Conservation (phyloP, 2,329 filamentous ascomycete genomes). For the Elsinoe ampelina region DNA sequence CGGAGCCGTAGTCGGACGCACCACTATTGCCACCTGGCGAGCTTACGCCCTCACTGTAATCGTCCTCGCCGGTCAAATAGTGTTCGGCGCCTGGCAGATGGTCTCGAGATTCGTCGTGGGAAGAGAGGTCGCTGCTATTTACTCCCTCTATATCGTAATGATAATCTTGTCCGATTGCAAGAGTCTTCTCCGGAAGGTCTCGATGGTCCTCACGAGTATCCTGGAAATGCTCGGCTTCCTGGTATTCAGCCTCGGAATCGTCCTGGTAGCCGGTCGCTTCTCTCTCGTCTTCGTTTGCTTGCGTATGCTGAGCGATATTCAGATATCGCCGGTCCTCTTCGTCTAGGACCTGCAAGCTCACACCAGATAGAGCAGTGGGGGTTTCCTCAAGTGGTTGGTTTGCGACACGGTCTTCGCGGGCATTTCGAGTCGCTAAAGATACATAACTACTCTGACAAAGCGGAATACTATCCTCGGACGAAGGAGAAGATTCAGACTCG, state of each 20-base stretch:
- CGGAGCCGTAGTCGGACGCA: too few relatives aligned
- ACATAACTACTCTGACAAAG: not conserved
- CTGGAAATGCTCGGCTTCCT: not conserved
- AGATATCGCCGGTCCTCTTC: constrained; percentile 6
- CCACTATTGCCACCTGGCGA: too few relatives aligned
- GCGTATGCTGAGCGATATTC: not conserved
- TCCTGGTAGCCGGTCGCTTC: not conserved
- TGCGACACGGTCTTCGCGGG: not conserved
- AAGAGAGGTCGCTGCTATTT: too few relatives aligned
- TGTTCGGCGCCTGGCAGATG: too few relatives aligned
- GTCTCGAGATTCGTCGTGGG: too few relatives aligned
- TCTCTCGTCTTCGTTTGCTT: not conserved
- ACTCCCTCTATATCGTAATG: too few relatives aligned
- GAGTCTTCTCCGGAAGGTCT: too few relatives aligned
- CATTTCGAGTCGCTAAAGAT: not conserved
- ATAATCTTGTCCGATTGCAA: too few relatives aligned
- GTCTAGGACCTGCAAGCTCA: constrained; percentile 7
- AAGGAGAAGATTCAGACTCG: not conserved
- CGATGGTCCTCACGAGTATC: too few relatives aligned
- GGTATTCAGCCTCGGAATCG: constrained; percentile 1
- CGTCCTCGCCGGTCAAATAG: too few relatives aligned
- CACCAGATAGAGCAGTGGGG: not conserved
- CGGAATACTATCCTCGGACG: not conserved
- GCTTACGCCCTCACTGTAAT: too few relatives aligned
- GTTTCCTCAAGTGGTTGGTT: not conserved